Percentiles rank a stretch among this genome's conserved stretches.
Conservation (phyloP, 805 yeast genomes). For the Diddensiella transvaalensis region DNA sequence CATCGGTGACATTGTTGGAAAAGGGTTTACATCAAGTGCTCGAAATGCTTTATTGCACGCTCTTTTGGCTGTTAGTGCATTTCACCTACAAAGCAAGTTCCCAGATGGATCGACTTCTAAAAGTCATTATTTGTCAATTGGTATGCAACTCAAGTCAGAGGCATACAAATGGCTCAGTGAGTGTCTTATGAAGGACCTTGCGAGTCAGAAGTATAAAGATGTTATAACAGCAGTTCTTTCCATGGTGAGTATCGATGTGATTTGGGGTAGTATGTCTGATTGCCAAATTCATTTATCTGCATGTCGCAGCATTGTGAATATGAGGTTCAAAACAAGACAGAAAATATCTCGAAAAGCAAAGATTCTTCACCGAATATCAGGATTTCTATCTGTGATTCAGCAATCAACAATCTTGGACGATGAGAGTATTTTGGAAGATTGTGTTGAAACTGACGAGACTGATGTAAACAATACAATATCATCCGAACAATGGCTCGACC, state of each 20-base stretch:
- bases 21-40: slow-evolving; percentile 72
- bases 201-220: slow-evolving; percentile 72
- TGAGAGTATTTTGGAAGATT: slow-evolving; percentile 20
- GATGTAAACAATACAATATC: slow-evolving; percentile 1
- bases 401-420: slow-evolving; percentile 58
- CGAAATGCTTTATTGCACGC: slow-evolving; percentile 77
- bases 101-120: slow-evolving; percentile 62
- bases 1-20: slow-evolving; percentile 70
- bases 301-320: slow-evolving; percentile 70
- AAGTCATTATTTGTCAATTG: slow-evolving; percentile 67
- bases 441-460: slow-evolving; percentile 16
- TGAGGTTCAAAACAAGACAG: slow-evolving; percentile 63
- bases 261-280: slow-evolving; percentile 88
- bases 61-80: slow-evolving; percentile 74
- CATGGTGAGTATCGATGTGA: slow-evolving; percentile 84
- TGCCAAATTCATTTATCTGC: slow-evolving; percentile 71
- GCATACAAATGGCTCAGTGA: slow-evolving; percentile 65
- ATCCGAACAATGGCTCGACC: slow-evolving; percentile 26
- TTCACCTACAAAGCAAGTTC: slow-evolving; percentile 71
- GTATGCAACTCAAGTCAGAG: slow-evolving; percentile 69
- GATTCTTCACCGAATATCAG: slow-evolving; percentile 71
- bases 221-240: slow-evolving; percentile 77
- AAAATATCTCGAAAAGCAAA: slow-evolving; percentile 71
- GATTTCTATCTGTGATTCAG: slow-evolving; percentile 69
- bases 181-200: slow-evolving; percentile 49